Percentiles rank a stretch among this genome's conserved stretches.
phyloP scores from a whole-genome alignment of 2,329 filamentous ascomycete species.

The Didymella pomorum region DNA sequence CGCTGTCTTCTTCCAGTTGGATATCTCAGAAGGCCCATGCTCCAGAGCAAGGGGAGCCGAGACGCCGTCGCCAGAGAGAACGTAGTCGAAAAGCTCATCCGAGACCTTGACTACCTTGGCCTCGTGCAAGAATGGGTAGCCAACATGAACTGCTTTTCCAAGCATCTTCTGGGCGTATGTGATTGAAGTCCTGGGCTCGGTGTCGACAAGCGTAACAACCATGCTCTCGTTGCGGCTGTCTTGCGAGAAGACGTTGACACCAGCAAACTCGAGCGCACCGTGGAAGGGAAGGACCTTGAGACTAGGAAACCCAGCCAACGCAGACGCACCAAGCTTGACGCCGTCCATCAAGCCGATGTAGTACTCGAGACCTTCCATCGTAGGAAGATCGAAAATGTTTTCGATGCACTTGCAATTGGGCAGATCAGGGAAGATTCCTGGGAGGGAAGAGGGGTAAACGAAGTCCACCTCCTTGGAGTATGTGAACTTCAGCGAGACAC shows the following conservation, averaged over 20 bases:
- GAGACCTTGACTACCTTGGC: conserved; percentile 88
- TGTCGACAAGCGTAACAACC: conserved; percentile 82
- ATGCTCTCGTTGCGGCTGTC: conserved; percentile 97
- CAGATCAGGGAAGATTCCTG: conserved; percentile 90
- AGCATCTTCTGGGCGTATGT: conserved; percentile 80
- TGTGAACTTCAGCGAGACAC: conserved; percentile 90
- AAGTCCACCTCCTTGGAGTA: conserved; percentile 81
- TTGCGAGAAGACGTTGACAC: conserved; percentile 92
- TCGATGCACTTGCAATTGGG: conserved; percentile 88
- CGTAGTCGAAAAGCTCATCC: conserved; percentile 92
- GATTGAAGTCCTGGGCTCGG: conserved; percentile 73
- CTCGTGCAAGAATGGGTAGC: conserved; percentile 95
- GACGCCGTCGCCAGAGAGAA: conserved; percentile 70
- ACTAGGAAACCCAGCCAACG: conserved; percentile 93
- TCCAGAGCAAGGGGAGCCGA: conserved; percentile 71
- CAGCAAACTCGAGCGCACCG: conserved; percentile 83
- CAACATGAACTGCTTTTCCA: conserved; percentile 86
- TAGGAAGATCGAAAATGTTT: conserved; percentile 94
- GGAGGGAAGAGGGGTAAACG: conserved; percentile 84
- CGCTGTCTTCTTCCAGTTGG: conserved; percentile 84
- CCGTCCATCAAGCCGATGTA: conserved; percentile 84
- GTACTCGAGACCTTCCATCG: conserved; percentile 86
- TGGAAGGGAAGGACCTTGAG: conserved; percentile 85
- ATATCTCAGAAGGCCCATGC: conserved; percentile 78
- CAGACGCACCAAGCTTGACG: conserved; percentile 79